Evolutionary conservation across 179 eudicot species (phyloP), one percentile per base, ranked within the genome.

Genomic region (Corrigiola litoralis): DNA sequence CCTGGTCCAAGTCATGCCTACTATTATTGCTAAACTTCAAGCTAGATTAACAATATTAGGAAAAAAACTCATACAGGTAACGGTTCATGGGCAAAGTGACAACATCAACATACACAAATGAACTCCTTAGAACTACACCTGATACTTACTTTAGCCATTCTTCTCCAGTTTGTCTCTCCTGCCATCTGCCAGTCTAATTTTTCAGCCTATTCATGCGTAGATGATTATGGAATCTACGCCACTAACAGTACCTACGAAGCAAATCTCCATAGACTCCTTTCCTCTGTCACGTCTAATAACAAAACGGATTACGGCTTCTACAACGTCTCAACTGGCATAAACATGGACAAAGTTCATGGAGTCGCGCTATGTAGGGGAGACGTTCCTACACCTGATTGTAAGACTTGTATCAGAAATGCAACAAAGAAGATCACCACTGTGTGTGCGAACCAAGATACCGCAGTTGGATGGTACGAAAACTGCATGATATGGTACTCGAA

Each of bases 401-500:
- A 56, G 42, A 55, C 56, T 0, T 71, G 75, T 20, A 48, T 66
- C 28, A 13, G 31, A 23, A 6, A 29, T 51, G 47, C 71, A 12
- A 53, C 67, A 0, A 28, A 41, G 1, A 41, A 42, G 32, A 34
- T 70, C 16, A 48, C 42, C 9, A 17, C 40, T n/a, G 28, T 33
- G 1, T 76, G 75, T 55, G 72, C 72, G 0, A 23, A 14, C 3
- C 45, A 71, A 45, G 65, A n/a, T 2, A 45, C 20, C 0, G 79
- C 72, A 1, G 17, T 66, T 18, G 66, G 59, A 9, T 71, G 79
- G 79, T 72, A 62, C 13, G 68, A 66, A 0, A 28, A 28, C 0
- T 76, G 80, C 41, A 76, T 67, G 73, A 14, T 76, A 17, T 18
- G 80, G 37, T 76, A 76, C 67, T 67, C 80, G 0, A 58, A 47